Evolutionary conservation across 129 eudicot genomes (phyloP), one percentile per base, ranked within the genome.

Genomic region (Rutidosis leptorrhynchoides): DNA sequence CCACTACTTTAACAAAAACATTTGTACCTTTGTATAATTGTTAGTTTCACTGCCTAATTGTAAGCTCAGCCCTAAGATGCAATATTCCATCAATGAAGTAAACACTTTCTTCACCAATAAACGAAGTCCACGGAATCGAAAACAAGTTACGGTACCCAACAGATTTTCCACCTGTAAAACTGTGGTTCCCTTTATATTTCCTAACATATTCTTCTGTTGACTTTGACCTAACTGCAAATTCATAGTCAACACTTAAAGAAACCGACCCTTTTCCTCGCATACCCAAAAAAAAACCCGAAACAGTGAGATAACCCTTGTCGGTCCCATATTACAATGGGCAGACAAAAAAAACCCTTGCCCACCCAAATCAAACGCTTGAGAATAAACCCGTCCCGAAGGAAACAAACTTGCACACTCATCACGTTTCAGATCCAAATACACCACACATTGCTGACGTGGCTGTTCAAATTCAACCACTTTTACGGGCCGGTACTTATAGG

Each of bases 301-400:
- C 91, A 88, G 40, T 82, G 91, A 60, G 73, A 76, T 15, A 72
- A 55, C 71, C 81, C 81, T 71, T 85, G 90, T 40, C 83, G 90
- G 72, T 85, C 96, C 96, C 91, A 82, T 79, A 61, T 83, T 82
- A 71, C 96, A 85, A 27, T 92, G 98, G 7, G 89, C 96, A 0
- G 89, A 88, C 61, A 92, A 65, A 80, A 85, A 85, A 73, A 92
- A 92, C 14, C 95, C 95, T 63, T 88, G 91, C 28, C 91, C 96
- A 0, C 96, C 95, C 14, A 88, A 72, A 74, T 85, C 90, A 56
- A 92, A 92, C 0, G 91, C 95, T 71, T 85, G 89, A 1, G 96
- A 88, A 57, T 85, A 83, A 21, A 88, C 80, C 25, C 84, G 64
- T 5, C 91, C 91, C 0, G 84, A 42, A 11, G 96, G 95, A 68